Percentiles rank a stretch among this genome's conserved stretches.
Evolutionary conservation across 495 filamentous ascomycete genomes (phyloP).

Genomic region (Chaetomidium leptoderma): DNA sequence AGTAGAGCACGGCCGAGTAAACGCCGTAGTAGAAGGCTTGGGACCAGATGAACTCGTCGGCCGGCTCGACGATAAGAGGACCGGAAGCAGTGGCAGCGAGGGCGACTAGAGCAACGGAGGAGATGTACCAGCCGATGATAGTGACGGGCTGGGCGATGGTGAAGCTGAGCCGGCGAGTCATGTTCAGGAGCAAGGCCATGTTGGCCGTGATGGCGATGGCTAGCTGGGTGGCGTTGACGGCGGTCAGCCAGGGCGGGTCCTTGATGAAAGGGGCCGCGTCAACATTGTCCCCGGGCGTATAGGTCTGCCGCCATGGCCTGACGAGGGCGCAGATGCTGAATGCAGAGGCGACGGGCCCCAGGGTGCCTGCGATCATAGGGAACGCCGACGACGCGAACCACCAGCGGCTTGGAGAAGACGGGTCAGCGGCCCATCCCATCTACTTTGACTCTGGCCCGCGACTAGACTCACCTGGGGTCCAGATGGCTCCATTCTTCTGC

Average conservation of each 20-base stretch:
- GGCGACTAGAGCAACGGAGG: slow-evolving; percentile 58
- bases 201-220: slow-evolving; percentile 67
- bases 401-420: slow-evolving; percentile 54
- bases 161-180: slow-evolving; percentile 75
- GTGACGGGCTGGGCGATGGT: slow-evolving; percentile 70
- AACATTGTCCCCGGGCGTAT: slow-evolving; percentile 45
- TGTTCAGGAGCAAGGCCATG: slow-evolving; percentile 71
- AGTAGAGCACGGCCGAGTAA: slow-evolving; percentile 71
- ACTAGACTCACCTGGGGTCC: slow-evolving; percentile 48
- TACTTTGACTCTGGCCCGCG: neutral
- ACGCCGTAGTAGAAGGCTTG: slow-evolving; percentile 81
- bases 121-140: slow-evolving; percentile 57
- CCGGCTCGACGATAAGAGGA: slow-evolving; percentile 41
- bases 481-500: slow-evolving; percentile 42
- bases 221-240: slow-evolving; percentile 71
- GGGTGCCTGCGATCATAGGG: slow-evolving; percentile 75
- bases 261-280: slow-evolving; percentile 49
- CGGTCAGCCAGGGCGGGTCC: slow-evolving; percentile 71
- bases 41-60: slow-evolving; percentile 55
- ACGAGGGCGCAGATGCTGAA: slow-evolving; percentile 78
- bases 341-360: slow-evolving; percentile 75
- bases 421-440: neutral
- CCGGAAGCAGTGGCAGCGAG: slow-evolving; percentile 56
- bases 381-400: slow-evolving; percentile 83
- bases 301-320: slow-evolving; percentile 65